Evolutionary conservation across 345 rosid genomes (phyloP), one percentile per base, ranked within the genome.

Genomic region (Alliaria petiolata): DNA sequence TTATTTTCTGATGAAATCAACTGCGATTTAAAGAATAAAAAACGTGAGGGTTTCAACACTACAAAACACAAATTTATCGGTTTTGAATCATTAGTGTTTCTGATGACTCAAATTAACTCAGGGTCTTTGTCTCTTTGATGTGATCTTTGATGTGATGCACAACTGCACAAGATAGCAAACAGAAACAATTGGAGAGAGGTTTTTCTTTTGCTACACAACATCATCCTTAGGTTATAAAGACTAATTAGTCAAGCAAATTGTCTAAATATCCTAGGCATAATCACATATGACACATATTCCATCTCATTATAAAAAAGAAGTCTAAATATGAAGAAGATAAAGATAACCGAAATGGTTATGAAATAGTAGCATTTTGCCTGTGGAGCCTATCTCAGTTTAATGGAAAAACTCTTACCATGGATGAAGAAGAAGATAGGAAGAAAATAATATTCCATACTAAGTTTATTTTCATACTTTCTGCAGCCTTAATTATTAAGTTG

Each of bases 401-500:
- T 15, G 4, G 4, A 15, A 15, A 35, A 34, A 34, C 44, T 57
- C 62, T 57, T 19, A 3, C 12, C 19, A 35, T 17, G 44, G 62
- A 56, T 56, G 28, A 56, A 1, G 25, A n/a, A n/a, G n/a, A n/a
- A n/a, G n/a, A n/a, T 56, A 33, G 2, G 38, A 53, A 19, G 14
- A 12, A 17, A 54, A 55, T 39, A 8, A 9, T 8, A 3, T 31
- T 15, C 25, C 44, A 19, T 38, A 4, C 14, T 39, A 22, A 8
- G n/a, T 14, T 19, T 58, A 14, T 58, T 36, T 20, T 14, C 12
- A n/a, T 58, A 11, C 45, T 14, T 36, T 19, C 15, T 35, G 3
- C 11, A 56, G n/a, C 30, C 44, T 56, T 35, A 15, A 56, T 57
- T 36, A 57, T 57, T 16, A 67, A 42, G 52, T 22, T 54, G 71